Evolutionary conservation across 1,139 yeast species (phyloP).

Genomic region (Hyphopichia khmerensis): DNA sequence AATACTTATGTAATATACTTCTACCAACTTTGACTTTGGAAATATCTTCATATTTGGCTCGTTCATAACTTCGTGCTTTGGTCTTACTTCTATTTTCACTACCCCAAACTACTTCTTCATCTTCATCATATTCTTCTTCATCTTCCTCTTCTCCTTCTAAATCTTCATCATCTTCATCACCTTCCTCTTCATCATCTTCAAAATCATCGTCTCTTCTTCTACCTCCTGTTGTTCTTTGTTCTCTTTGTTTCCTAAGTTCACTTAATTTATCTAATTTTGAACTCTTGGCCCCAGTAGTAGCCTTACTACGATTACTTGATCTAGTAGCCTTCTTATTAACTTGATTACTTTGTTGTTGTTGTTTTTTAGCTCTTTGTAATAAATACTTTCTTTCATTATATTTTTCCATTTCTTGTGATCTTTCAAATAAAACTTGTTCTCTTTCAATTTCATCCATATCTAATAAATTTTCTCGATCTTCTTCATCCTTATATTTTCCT

Average conservation of each 20-base stretch:
- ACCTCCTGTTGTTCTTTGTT: constrained; percentile 50
- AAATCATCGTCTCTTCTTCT: constrained; percentile 25
- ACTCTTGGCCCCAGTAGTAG: constrained; percentile 24
- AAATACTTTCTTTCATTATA: constrained; percentile 80
- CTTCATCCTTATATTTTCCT: constrained; percentile 83
- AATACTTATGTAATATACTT: constrained; percentile 66
- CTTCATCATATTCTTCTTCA: constrained; percentile 33
- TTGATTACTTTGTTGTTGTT: constrained; percentile 26
- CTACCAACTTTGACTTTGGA: constrained; percentile 78
- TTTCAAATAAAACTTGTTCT: constrained; percentile 86
- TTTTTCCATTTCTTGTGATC: constrained; percentile 88
- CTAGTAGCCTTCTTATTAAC: constrained; percentile 25
- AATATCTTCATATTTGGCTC: constrained; percentile 55
- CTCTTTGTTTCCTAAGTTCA: constrained; percentile 84
- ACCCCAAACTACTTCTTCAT: constrained; percentile 50
- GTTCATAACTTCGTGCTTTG: constrained; percentile 28
- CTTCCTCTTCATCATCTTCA: constrained; percentile 30
- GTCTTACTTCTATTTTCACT: constrained; percentile 37
- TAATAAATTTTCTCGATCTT: constrained; percentile 66
- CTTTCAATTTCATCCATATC: constrained; percentile 88
- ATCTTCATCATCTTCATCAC: constrained; percentile 43
- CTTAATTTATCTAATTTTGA: constrained; percentile 59
- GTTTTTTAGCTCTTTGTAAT: constrained; percentile 72
- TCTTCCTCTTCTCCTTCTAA: constrained; percentile 40
- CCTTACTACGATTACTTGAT: constrained; percentile 26